Conservation (phyloP, 768 basidiomycete genomes). For the Lactifluus volemus region DNA sequence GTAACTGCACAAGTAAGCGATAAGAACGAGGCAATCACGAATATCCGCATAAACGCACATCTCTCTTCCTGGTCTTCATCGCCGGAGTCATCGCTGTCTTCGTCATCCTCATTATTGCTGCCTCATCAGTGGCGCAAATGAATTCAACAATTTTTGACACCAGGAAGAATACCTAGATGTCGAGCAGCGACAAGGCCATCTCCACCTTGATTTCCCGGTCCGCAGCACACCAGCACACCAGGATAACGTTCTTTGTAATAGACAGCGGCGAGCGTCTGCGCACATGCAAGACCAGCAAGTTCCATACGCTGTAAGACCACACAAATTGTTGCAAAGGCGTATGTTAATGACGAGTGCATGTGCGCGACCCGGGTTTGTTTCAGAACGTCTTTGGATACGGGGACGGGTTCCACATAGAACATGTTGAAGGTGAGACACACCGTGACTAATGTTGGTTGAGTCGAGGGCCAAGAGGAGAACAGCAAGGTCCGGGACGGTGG, state of each 20-base stretch:
- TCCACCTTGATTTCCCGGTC: too few relatives aligned
- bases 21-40: neutral
- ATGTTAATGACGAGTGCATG: constrained; percentile 84
- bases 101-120: constrained; percentile 42
- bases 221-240: too few relatives aligned
- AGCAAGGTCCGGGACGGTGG: constrained; percentile 64
- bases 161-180: too few relatives aligned
- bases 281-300: too few relatives aligned
- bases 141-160: too few relatives aligned
- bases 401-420: constrained; percentile 93
- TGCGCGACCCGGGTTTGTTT: constrained; percentile 55
- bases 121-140: constrained; percentile 98
- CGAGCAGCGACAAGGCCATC: too few relatives aligned
- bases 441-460: constrained; percentile 69
- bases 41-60: constrained; percentile 24
- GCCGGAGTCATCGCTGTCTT: constrained; percentile 38
- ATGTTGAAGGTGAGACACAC: constrained; percentile 94
- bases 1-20: constrained; percentile 33
- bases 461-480: constrained; percentile 73
- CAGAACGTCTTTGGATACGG: constrained; percentile 77
- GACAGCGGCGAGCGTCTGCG: too few relatives aligned
- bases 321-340: too few relatives aligned
- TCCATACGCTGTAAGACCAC: too few relatives aligned
- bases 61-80: constrained; percentile 34
- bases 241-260: too few relatives aligned